Percentiles rank a stretch among this genome's conserved stretches.
Conservation (phyloP, 495 filamentous ascomycete species). For the Hypoxylon lenormandii region DNA sequence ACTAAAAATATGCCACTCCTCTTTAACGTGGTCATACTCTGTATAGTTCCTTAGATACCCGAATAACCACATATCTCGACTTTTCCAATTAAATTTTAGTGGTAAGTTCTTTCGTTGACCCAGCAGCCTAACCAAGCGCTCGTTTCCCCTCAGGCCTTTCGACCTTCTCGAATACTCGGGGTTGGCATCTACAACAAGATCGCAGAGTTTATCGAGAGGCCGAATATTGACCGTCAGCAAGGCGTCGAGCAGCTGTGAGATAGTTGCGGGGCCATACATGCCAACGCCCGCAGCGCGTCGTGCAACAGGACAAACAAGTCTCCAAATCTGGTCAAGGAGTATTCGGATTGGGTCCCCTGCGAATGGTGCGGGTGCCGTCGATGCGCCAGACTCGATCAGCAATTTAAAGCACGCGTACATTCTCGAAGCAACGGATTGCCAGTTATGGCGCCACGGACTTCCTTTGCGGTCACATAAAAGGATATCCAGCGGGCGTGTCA, state of each 20-base stretch:
- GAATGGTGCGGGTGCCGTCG: not conserved
- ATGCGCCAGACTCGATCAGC: slow-evolving; percentile 12
- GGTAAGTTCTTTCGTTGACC: not conserved
- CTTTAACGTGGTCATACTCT: slow-evolving; percentile 12
- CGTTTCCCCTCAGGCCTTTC: not conserved
- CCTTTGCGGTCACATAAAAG: too few species aligned
- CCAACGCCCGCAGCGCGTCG: not conserved
- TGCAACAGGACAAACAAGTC: too few species aligned
- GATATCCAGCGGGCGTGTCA: too few species aligned
- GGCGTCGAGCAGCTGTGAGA: too few species aligned
- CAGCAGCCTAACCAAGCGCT: not conserved
- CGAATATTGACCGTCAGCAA: not conserved
- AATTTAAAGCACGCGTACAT: not conserved
- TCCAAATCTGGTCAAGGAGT: not conserved
- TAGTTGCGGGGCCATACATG: too few species aligned
- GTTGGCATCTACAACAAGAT: not conserved
- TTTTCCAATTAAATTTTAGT: not conserved
- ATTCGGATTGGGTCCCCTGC: not conserved
- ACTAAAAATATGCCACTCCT: not conserved
- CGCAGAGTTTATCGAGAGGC: slow-evolving; percentile 1
- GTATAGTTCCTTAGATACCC: not conserved
- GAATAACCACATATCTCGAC: not conserved
- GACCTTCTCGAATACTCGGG: not conserved
- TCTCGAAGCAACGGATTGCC: too few species aligned
- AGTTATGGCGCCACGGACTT: too few species aligned